phyloP scores from a whole-genome alignment of 495 filamentous ascomycete genomes.

The Tricharina praecox region DNA sequence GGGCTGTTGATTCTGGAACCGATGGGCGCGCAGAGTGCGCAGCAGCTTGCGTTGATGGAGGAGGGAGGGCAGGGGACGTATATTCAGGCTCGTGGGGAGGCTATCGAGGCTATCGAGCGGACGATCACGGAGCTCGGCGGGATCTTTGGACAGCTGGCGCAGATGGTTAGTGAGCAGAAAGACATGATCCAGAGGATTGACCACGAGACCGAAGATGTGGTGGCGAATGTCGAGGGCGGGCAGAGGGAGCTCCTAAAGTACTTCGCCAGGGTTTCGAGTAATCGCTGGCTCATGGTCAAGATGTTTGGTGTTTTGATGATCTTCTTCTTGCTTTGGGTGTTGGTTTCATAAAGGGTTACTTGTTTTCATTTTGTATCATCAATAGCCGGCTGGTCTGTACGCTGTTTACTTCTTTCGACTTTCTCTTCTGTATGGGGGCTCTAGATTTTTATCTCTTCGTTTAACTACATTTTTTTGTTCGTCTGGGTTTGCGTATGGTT shows the following conservation, averaged over 20 bases:
- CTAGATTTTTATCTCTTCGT: too few relatives aligned
- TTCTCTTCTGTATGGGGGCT: too few relatives aligned
- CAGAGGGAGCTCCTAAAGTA: constrained; percentile 92
- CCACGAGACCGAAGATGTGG: constrained; percentile 88
- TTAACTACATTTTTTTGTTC: too few relatives aligned
- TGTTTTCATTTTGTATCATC: too few relatives aligned
- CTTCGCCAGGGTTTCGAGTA: constrained; percentile 82
- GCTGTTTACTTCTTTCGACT: too few relatives aligned
- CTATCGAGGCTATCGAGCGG: constrained; percentile 89
- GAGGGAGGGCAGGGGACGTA: constrained; percentile 71
- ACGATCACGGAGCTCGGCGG: constrained; percentile 88
- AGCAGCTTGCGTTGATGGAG: constrained; percentile 88
- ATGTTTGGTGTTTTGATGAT: constrained; percentile 74
- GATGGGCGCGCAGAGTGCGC: constrained; percentile 42
- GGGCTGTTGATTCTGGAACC: constrained; percentile 81
- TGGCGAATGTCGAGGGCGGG: constrained; percentile 91
- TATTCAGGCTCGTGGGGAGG: constrained; percentile 82
- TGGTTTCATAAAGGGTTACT: constrained; percentile 17
- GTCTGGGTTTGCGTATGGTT: too few relatives aligned
- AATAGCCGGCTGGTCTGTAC: too few relatives aligned
- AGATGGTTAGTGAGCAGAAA: constrained; percentile 93
- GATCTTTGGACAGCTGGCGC: constrained; percentile 90
- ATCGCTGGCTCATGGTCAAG: constrained; percentile 93
- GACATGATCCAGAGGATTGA: constrained; percentile 91
- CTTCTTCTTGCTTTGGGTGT: constrained; percentile 37